Percentiles rank a stretch among this genome's conserved stretches.
Evolutionary conservation across 768 basidiomycete genomes (phyloP).

Genomic region (Phanerochaete sordida): DNA sequence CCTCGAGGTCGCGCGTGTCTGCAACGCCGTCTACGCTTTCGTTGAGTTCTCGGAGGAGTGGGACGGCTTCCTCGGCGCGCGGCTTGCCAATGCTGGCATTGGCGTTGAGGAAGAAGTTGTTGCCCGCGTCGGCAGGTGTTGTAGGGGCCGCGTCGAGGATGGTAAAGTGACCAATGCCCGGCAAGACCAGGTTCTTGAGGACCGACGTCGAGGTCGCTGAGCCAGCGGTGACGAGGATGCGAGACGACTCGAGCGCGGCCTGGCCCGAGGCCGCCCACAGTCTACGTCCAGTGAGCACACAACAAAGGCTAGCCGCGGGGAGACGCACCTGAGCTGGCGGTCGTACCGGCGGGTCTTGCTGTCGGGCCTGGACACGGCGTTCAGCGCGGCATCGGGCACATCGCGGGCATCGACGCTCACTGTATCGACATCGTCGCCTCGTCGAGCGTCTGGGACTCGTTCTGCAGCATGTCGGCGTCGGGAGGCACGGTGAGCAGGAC

Average conservation of each 20-base stretch:
- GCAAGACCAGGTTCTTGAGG: slow-evolving; percentile 95
- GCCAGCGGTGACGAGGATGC: slow-evolving; percentile 76
- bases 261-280: slow-evolving; percentile 96
- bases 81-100: slow-evolving; percentile 72
- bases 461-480: slow-evolving; percentile 3
- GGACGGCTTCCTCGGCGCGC: slow-evolving; percentile 77
- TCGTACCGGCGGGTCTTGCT: slow-evolving; percentile 90
- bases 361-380: slow-evolving; percentile 60
- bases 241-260: slow-evolving; percentile 78
- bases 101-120: slow-evolving; percentile 94
- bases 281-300: slow-evolving; percentile 5
- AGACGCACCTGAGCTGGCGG: slow-evolving; percentile 82
- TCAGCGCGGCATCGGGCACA: slow-evolving; percentile 4
- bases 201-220: slow-evolving; percentile 76
- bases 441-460: slow-evolving; percentile 46
- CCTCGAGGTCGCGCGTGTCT: slow-evolving; percentile 44
- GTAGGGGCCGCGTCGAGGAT: slow-evolving; percentile 69
- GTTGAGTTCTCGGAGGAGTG: slow-evolving; percentile 81
- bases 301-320: background rate
- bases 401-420: slow-evolving; percentile 22
- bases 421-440: slow-evolving; percentile 38
- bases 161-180: slow-evolving; percentile 94
- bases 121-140: slow-evolving; percentile 77
- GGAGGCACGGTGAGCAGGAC: background rate
- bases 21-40: slow-evolving; percentile 73